These are phyloP conservation scores for Kodamaea plutei DNA, from an alignment of 1,139 yeast genomes.

Conservation along the genomic window DNA sequence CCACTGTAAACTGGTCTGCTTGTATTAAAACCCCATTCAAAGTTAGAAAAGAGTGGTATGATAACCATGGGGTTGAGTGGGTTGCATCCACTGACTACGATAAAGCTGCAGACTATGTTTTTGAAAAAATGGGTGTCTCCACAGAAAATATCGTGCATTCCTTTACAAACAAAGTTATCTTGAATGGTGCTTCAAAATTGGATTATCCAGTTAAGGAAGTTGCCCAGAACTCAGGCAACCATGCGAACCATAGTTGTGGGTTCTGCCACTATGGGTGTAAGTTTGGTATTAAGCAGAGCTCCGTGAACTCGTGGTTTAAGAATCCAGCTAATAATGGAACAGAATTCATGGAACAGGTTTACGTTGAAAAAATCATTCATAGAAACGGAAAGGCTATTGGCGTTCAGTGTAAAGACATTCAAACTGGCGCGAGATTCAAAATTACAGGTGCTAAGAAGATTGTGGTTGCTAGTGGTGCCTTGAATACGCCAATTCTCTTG, in stretches of 20 bases:
- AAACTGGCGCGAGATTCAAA: constrained; percentile 27
- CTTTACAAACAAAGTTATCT: constrained; percentile 39
- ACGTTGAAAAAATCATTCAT: constrained; percentile 38
- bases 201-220: constrained; percentile 41
- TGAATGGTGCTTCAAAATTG: constrained; percentile 44
- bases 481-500: constrained; percentile 49
- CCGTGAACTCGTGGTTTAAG: constrained; percentile 48
- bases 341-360: constrained; percentile 45
- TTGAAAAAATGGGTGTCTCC: constrained; percentile 48
- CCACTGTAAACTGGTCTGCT: constrained; percentile 63
- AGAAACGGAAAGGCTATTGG: constrained; percentile 43
- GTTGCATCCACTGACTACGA: constrained; percentile 44
- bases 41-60: constrained; percentile 54
- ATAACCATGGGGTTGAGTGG: constrained; percentile 46
- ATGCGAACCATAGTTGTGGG: constrained; percentile 45
- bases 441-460: constrained; percentile 46
- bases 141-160: constrained; percentile 44
- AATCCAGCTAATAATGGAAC: constrained; percentile 48
- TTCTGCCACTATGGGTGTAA: constrained; percentile 50
- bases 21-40: constrained; percentile 48
- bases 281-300: constrained; percentile 51
- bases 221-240: constrained; percentile 49
- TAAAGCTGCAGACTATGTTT: constrained; percentile 45
- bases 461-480: constrained; percentile 48
- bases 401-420: constrained; percentile 30